phyloP scores from a whole-genome alignment of 2,329 filamentous ascomycete species.

The Trichoderma oligosporum region DNA sequence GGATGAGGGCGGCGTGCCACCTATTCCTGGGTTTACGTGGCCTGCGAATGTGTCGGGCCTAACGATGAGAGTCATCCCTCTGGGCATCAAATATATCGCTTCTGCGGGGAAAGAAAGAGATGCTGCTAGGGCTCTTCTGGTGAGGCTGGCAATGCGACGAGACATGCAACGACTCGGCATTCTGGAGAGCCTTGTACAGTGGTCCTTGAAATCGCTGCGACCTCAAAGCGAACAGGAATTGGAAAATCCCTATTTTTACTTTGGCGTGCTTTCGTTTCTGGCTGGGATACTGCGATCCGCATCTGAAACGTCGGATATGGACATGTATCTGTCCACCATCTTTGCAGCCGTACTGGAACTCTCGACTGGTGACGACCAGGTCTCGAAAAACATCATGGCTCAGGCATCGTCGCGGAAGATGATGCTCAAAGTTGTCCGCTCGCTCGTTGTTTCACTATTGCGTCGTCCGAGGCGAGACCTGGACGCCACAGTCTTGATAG shows the following conservation, averaged over 20 bases:
- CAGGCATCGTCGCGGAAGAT: constrained; percentile 80
- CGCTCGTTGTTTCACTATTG: constrained; percentile 64
- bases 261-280: constrained; percentile 76
- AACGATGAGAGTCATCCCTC: constrained; percentile 63
- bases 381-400: constrained; percentile 55
- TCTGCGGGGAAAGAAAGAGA: constrained; percentile 83
- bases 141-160: constrained; percentile 73
- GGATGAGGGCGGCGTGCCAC: constrained; percentile 43
- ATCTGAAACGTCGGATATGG: constrained; percentile 70
- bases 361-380: constrained; percentile 45
- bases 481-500: constrained; percentile 56
- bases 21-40: constrained; percentile 50
- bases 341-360: constrained; percentile 63
- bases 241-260: constrained; percentile 65
- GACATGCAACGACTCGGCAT: constrained; percentile 83
- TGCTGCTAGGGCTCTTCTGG: constrained; percentile 77
- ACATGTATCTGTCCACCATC: constrained; percentile 59
- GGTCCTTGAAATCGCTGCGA: constrained; percentile 62
- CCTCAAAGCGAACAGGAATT: constrained; percentile 36
- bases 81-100: constrained; percentile 68
- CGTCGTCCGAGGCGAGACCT: constrained; percentile 45
- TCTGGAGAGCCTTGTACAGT: constrained; percentile 62
- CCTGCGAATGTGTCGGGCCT: constrained; percentile 64
- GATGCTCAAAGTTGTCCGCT: constrained; percentile 79
- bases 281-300: constrained; percentile 67